Evolutionary conservation across 768 basidiomycete genomes (phyloP), one percentile per base, ranked within the genome.

Genomic region (Agaricus bisporus): DNA sequence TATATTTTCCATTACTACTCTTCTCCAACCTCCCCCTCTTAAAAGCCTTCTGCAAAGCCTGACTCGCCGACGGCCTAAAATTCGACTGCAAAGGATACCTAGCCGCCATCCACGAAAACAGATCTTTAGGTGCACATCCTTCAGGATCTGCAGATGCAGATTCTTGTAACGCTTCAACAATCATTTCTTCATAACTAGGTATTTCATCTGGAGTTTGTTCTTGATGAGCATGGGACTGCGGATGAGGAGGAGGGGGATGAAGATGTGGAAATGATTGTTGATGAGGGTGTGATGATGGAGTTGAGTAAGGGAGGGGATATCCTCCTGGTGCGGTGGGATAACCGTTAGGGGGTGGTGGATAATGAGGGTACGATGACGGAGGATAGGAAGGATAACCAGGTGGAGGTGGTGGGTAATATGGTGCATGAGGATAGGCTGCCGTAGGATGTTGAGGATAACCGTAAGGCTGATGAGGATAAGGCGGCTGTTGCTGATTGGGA

Each of bases 181-280:
- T 88, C 91, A 94, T 94, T 57, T 93, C 91, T 63, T 94, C 91
- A 54, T 94, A 94, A 58, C 86, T 88, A 6, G 91, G 91, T 46
- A 93, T 73, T 60, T 90, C 80, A 28, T 79, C 78, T 8, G 64
- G 63, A 5, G 64, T 58, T 38, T 59, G 59, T 20, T 60, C 68
- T 35, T 66, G 60, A 38, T 60, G 64, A 35, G 64, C 66, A 11
- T 64, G 60, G 10, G 65, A 60, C 5, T 68, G 59, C 18, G 69
- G 55, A 41, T 65, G 51, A 41, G 61, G 59, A 36, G 61, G 60
- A 39, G 59, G 51, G 2, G 63, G 59, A 45, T 62, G 63, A 45
- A 59, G 37, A 29, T 64, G 54, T 46, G 65, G 62, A 51, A 70
- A 68, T 14, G 71, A 61, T 48, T 65, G 72, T 22, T 71, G 67